phyloP scores from a whole-genome alignment of 257 asterid species.

The Jaltomata sinuosa region DNA sequence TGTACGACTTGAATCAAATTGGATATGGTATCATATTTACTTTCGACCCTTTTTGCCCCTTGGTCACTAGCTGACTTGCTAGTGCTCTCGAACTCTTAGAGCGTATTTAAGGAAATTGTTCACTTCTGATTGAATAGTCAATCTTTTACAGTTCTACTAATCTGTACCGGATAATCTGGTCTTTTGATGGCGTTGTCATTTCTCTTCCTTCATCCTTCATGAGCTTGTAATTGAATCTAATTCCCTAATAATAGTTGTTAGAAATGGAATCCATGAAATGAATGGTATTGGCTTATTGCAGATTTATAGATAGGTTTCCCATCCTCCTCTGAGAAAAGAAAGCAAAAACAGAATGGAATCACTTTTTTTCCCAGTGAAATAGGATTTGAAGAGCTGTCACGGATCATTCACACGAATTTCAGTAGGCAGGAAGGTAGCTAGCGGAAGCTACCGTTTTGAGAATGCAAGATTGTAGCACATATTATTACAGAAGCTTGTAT shows the following conservation, averaged over 20 bases:
- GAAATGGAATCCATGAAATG: background rate
- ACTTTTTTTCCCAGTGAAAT: background rate
- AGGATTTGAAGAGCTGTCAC: background rate
- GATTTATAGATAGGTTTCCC: background rate
- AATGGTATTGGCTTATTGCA: background rate
- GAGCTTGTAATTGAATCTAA: background rate
- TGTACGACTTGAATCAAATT: background rate
- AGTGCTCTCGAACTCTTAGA: background rate
- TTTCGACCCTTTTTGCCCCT: background rate
- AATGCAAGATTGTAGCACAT: background rate
- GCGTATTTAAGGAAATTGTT: background rate
- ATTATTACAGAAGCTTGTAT: background rate
- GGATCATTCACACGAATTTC: background rate
- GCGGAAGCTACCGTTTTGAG: background rate
- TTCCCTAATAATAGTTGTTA: background rate
- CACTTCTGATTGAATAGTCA: background rate
- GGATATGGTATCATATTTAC: background rate
- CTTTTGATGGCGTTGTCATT: background rate
- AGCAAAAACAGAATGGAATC: background rate
- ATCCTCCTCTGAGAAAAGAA: background rate
- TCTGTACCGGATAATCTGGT: background rate
- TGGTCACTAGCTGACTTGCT: background rate
- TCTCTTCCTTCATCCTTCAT: background rate
- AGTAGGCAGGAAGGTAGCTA: background rate
- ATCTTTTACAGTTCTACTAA: background rate